Evolutionary conservation across 2,329 filamentous ascomycete species (phyloP), one percentile per base, ranked within the genome.

Genomic region (Colletotrichum neosansevieriae): DNA sequence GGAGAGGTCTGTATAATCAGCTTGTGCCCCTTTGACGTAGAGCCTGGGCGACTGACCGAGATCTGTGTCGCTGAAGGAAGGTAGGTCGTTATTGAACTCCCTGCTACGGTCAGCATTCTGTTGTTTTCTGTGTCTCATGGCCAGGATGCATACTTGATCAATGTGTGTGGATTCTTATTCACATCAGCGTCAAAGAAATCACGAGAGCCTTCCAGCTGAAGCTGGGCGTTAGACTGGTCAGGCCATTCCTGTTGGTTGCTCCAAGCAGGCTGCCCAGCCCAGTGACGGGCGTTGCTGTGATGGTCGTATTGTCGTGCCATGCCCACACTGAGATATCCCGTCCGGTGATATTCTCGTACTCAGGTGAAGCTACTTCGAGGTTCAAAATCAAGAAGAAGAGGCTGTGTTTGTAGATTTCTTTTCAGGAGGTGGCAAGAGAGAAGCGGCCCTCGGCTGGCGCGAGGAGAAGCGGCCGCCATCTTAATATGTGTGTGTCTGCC

Each of bases 401-500:
- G 65, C 65, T 64, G 65, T 64, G 65, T 54, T 56, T 62, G 17
- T 47, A 49, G 47, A 24, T 42, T 59, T 68, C 44, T 40, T 17
- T 17, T 19, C 29, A 10, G 24, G 36, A 19, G 19, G 58, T 21
- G 36, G 58, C 47, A 4, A 44, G 47, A 61, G n/a, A 32, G 17
- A n/a, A 38, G 13, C 29, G 17, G 58, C 21, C 58, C 15, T 21
- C 15, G 21, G 13, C 19, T 19, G 34, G 47, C 45, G 36, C 47
- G 24, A 21, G 45, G 15, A 47, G 32, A 38, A 51, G 47, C 24
- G 51, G 9, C 51, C 11, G 4, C 11, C 58, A 53, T 61, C 58
- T 42, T 61, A 44, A 42, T 51, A 34, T 49, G 24, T 13, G n/a
- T 19, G 44, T 57, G 53, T 44, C 19, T 50, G 49, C 49, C 47